phyloP scores from a whole-genome alignment of 176 grass and related monocot species.

The Pontederia paniculata region DNA sequence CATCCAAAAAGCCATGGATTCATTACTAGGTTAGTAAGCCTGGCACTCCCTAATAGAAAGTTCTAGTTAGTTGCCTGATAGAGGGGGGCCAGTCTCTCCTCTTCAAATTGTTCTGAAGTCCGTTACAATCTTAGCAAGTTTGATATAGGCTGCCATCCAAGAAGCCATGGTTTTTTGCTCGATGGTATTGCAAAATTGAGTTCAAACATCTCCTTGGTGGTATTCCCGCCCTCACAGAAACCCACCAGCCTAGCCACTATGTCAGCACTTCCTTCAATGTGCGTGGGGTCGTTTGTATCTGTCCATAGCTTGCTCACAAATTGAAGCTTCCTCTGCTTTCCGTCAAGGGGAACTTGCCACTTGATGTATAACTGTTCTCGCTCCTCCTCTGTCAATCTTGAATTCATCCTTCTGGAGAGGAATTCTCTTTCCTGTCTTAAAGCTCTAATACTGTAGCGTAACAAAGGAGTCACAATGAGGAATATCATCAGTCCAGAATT shows the following conservation, averaged over 20 bases:
- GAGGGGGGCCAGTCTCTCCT: too few relatives aligned
- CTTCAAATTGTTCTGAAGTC: not conserved
- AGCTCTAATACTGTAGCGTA: conserved; percentile 46
- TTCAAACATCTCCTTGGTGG: conserved; percentile 97
- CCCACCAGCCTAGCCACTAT: conserved; percentile 88
- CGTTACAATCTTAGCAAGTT: conserved; percentile 53
- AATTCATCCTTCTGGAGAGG: conserved; percentile 59
- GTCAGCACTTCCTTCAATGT: conserved; percentile 65
- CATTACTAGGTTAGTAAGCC: too few relatives aligned
- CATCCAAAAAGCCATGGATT: conserved; percentile 80
- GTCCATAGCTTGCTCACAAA: conserved; percentile 73
- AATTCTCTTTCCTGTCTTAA: conserved; percentile 78
- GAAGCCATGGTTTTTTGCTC: conserved; percentile 65
- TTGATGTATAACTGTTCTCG: conserved; percentile 59
- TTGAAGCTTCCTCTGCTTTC: conserved; percentile 88
- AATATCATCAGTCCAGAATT: conserved; percentile 4
- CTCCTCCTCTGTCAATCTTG: conserved; percentile 68
- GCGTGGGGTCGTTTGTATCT: conserved; percentile 39
- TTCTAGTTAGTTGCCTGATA: too few relatives aligned
- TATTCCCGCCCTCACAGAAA: conserved; percentile 79
- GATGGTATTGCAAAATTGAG: conserved; percentile 65
- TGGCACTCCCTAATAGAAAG: too few relatives aligned
- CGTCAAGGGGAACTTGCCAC: conserved; percentile 62
- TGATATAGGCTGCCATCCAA: conserved; percentile 90
- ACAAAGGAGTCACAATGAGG: conserved; percentile 12